phyloP scores from a whole-genome alignment of 352 stramenopile species.

The Phytophthora pisi region DNA sequence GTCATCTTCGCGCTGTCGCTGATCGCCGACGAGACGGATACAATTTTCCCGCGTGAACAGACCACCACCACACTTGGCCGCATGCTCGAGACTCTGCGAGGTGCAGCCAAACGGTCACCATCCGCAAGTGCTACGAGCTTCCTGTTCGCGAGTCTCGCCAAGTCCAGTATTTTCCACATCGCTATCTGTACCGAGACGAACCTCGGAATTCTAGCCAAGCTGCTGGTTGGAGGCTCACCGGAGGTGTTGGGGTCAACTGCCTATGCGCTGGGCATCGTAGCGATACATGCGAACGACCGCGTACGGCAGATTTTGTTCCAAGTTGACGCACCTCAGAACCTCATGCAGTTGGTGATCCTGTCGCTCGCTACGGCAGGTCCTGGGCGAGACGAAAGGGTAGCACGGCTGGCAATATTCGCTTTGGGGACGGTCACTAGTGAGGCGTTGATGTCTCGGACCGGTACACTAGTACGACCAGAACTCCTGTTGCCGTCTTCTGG shows the following conservation, averaged over 20 bases:
- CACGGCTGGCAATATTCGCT: slow-evolving; percentile 54
- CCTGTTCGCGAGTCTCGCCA: slow-evolving; percentile 61
- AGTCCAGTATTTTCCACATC: slow-evolving; percentile 53
- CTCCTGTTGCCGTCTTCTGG: slow-evolving; percentile 11
- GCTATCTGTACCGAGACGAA: slow-evolving; percentile 59
- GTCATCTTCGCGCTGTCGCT: slow-evolving; percentile 59
- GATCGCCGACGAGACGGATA: slow-evolving; percentile 61
- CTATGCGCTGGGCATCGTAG: slow-evolving; percentile 61
- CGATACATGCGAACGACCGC: slow-evolving; percentile 36
- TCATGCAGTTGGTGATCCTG: slow-evolving; percentile 54
- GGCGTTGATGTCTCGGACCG: slow-evolving; percentile 27
- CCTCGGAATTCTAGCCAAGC: slow-evolving; percentile 68
- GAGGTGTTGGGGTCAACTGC: slow-evolving; percentile 58
- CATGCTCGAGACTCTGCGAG: slow-evolving; percentile 71
- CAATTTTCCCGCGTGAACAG: slow-evolving; percentile 59
- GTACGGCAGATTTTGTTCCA: slow-evolving; percentile 56
- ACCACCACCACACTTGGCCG: slow-evolving; percentile 27
- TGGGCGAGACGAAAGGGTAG: slow-evolving; percentile 40
- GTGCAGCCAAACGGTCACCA: slow-evolving; percentile 64
- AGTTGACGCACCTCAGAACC: slow-evolving; percentile 50
- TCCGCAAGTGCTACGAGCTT: slow-evolving; percentile 60
- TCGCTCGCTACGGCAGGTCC: slow-evolving; percentile 12
- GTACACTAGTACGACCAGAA: slow-evolving; percentile 21
- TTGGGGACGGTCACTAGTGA: slow-evolving; percentile 45
- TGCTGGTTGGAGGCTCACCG: slow-evolving; percentile 58